Evolutionary conservation across 1,284 basidiomycete genomes (phyloP).

Genomic region (Cutaneotrichosporon dermatis): DNA sequence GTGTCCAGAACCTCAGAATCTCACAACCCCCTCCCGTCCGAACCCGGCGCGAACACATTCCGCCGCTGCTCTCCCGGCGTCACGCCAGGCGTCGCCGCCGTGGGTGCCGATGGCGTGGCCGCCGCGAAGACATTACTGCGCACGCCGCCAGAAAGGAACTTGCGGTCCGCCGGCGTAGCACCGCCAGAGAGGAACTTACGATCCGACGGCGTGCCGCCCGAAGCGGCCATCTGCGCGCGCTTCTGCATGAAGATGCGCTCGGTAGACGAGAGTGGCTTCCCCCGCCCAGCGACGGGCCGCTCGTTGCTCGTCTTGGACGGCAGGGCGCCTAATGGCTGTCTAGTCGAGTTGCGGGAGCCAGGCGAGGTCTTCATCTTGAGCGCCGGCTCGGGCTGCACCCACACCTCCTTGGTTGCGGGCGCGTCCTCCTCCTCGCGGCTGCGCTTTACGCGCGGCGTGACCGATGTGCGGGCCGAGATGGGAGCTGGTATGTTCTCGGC

Average conservation of each 20-base stretch:
- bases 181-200: too few relatives aligned
- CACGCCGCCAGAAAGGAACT: not conserved
- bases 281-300: not conserved
- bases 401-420: conserved; percentile 1
- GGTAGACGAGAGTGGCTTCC: not conserved
- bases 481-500: too few relatives aligned
- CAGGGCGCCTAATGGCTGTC: not conserved
- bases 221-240: not conserved
- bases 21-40: too few relatives aligned
- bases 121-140: not conserved
- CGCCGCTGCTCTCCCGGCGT: too few relatives aligned
- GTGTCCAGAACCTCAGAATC: too few relatives aligned
- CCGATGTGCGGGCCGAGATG: not conserved
- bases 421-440: conserved; percentile 15
- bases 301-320: not conserved
- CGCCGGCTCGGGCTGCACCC: conserved; percentile 5
- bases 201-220: too few relatives aligned
- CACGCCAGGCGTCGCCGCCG: too few relatives aligned
- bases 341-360: not conserved
- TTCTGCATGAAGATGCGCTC: conserved; percentile 1
- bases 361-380: not conserved
- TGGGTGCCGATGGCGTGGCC: not conserved
- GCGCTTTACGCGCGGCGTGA: conserved; percentile 13
- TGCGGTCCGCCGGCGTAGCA: not conserved
- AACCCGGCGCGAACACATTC: too few relatives aligned